Evolutionary conservation across 352 stramenopile genomes (phyloP).

Genomic region (Phytophthora agathidicida): DNA sequence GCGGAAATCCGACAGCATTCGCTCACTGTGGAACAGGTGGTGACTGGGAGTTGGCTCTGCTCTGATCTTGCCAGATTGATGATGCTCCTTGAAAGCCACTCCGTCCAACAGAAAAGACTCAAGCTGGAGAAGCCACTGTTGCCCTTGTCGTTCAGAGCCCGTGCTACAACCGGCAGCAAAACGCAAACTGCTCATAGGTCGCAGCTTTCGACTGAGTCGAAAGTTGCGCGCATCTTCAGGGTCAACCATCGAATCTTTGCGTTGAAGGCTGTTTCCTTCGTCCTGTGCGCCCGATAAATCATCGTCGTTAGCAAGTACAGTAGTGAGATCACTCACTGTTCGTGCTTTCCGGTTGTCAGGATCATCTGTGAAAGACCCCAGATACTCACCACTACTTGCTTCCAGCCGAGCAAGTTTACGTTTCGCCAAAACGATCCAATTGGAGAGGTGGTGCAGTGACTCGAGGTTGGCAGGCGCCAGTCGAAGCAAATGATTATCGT

Average conservation of each 20-base stretch:
- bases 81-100: constrained; percentile 49
- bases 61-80: constrained; percentile 4
- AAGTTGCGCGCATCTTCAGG: constrained; percentile 54
- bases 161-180: constrained; percentile 71
- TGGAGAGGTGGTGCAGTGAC: constrained; percentile 71
- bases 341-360: constrained; percentile 27
- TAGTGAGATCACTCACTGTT: constrained; percentile 58
- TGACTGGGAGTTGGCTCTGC: constrained; percentile 54
- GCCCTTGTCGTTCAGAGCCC: constrained; percentile 55
- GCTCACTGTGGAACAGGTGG: constrained; percentile 86
- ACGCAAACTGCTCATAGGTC: constrained; percentile 79
- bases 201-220: constrained; percentile 74
- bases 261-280: constrained; percentile 10
- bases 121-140: constrained; percentile 74
- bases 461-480: constrained; percentile 75
- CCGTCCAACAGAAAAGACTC: constrained; percentile 69
- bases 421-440: constrained; percentile 82
- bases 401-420: constrained; percentile 71
- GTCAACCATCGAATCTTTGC: constrained; percentile 37
- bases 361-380: constrained; percentile 28
- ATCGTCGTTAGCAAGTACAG: constrained; percentile 42
- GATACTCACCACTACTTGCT: constrained; percentile 23
- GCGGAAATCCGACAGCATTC: constrained; percentile 70
- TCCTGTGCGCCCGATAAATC: constrained; percentile 24
- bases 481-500: constrained; percentile 30